Evolutionary conservation across 2,329 filamentous ascomycete genomes (phyloP).

Genomic region (Diaporthe vexans): DNA sequence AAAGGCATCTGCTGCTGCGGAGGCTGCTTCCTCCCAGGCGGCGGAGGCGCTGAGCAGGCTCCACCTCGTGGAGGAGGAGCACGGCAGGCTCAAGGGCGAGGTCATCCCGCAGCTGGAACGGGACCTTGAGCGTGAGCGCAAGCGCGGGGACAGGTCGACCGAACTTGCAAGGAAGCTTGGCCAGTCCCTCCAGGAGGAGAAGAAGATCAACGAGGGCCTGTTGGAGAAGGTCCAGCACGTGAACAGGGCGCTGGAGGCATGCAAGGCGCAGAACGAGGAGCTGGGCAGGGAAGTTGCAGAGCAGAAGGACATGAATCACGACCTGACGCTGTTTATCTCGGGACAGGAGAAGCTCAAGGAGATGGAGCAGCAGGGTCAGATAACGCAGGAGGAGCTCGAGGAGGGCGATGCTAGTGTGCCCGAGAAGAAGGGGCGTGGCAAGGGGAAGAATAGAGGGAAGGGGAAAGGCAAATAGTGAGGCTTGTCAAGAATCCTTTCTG

Average conservation of each 20-base stretch:
- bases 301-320: slow-evolving; percentile 87
- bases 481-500: background rate
- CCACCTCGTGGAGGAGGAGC: slow-evolving; percentile 64
- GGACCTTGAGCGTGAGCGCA: slow-evolving; percentile 77
- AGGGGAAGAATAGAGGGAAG: slow-evolving; percentile 61
- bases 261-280: slow-evolving; percentile 70
- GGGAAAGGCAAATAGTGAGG: slow-evolving; percentile 63
- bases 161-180: slow-evolving; percentile 82
- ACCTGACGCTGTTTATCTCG: slow-evolving; percentile 89
- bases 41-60: slow-evolving; percentile 65
- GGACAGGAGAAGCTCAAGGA: slow-evolving; percentile 84
- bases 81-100: slow-evolving; percentile 65
- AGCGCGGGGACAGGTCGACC: slow-evolving; percentile 78
- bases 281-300: slow-evolving; percentile 77
- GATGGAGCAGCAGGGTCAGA: slow-evolving; percentile 71
- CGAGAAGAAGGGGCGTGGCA: slow-evolving; percentile 59
- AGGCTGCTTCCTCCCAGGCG: slow-evolving; percentile 68
- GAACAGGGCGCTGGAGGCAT: slow-evolving; percentile 70
- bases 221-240: slow-evolving; percentile 86
- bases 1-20: slow-evolving; percentile 77
- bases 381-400: slow-evolving; percentile 79
- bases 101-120: slow-evolving; percentile 79
- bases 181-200: slow-evolving; percentile 87
- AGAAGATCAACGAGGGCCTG: slow-evolving; percentile 83
- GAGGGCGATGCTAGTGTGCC: slow-evolving; percentile 79